Conservation (phyloP, 805 yeast genomes). For the Diddensiella santjacobensis region DNA sequence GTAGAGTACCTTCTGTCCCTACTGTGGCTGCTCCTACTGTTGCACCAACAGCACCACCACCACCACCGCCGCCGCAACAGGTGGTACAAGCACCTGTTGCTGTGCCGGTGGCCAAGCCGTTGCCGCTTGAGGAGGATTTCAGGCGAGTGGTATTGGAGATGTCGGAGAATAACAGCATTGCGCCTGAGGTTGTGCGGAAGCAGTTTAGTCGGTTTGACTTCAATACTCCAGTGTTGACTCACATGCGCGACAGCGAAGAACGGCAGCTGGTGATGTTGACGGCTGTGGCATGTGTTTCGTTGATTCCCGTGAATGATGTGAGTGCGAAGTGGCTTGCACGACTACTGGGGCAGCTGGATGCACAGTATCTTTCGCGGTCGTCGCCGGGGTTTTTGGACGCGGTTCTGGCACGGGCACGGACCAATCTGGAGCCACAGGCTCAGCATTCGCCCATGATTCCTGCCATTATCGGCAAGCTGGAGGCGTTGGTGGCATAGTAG, state of each 20-base stretch:
- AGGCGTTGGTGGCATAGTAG: background rate
- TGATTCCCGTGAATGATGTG: slow-evolving; percentile 3
- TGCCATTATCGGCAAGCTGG: background rate
- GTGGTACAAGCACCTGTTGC: background rate
- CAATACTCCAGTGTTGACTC: background rate
- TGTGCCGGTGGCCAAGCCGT: background rate
- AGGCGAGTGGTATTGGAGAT: background rate
- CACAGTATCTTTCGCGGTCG: background rate
- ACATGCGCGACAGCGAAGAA: background rate
- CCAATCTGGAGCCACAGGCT: background rate
- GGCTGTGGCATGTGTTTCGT: slow-evolving; percentile 13
- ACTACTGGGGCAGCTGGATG: background rate
- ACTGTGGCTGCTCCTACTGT: background rate
- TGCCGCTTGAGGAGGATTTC: background rate
- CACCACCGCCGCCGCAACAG: background rate
- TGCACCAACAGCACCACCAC: background rate
- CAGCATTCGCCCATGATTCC: background rate
- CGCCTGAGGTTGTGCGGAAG: background rate
- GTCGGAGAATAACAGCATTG: background rate
- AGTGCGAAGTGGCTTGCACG: background rate
- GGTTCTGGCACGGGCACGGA: background rate
- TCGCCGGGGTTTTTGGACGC: background rate
- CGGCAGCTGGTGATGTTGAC: slow-evolving; percentile 12
- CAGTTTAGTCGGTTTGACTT: background rate
- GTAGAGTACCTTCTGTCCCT: background rate